Conservation (phyloP, 2,329 filamentous ascomycete genomes). For the Botrytis cinerea region DNA sequence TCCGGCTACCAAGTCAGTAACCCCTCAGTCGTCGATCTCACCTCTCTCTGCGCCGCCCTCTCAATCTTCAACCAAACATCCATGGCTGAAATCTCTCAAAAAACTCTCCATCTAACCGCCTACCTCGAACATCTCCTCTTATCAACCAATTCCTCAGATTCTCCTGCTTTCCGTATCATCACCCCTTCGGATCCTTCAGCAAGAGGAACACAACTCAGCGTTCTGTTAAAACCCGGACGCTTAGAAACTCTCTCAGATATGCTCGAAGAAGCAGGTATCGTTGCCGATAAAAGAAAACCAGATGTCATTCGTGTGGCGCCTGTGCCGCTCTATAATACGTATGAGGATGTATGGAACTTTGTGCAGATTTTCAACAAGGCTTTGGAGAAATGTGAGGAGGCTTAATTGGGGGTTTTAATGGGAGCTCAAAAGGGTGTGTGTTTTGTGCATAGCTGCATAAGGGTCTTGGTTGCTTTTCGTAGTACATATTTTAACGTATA, state of each 20-base stretch:
- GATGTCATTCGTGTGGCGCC: constrained; percentile 84
- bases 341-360: constrained; percentile 68
- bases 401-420: neutral
- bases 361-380: constrained; percentile 50
- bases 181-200: constrained; percentile 36
- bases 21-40: constrained; percentile 75
- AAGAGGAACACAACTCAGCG: constrained; percentile 63
- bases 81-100: constrained; percentile 68
- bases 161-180: constrained; percentile 48
- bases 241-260: constrained; percentile 66
- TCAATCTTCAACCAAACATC: constrained; percentile 72
- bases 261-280: constrained; percentile 68
- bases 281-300: constrained; percentile 82
- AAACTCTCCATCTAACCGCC: constrained; percentile 71
- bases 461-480: neutral
- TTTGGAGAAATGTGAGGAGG: constrained; percentile 27
- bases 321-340: constrained; percentile 81
- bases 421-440: neutral
- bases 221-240: constrained; percentile 67
- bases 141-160: constrained; percentile 34
- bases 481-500: constrained; percentile 3
- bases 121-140: constrained; percentile 73
- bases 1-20: constrained; percentile 85
- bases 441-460: neutral
- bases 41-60: constrained; percentile 71